A percentile compares a stretch with the other conserved stretches of the same genome.
Evolutionary conservation across 225 moss, liverwort and hornwort species (phyloP).

Genomic region (Pseudisothecium myosuroides): DNA sequence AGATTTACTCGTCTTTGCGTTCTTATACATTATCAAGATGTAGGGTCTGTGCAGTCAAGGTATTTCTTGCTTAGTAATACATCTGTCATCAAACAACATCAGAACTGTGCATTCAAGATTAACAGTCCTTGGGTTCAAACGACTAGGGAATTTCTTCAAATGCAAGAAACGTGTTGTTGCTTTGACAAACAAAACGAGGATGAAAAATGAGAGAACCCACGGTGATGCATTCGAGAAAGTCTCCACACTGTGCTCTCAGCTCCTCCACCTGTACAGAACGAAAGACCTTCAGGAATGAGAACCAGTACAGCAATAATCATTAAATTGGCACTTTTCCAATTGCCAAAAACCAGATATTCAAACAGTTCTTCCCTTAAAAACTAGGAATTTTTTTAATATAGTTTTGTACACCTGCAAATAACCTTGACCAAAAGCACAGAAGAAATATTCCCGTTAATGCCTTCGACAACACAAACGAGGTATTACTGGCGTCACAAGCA

Average conservation of each 20-base stretch:
- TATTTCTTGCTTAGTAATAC: neutral
- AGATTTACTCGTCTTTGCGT: neutral
- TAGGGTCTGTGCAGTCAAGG: neutral
- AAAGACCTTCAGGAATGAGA: neutral
- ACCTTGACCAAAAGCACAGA: neutral
- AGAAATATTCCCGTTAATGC: neutral
- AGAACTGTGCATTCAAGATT: neutral
- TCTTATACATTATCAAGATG: neutral
- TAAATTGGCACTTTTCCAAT: neutral
- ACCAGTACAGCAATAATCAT: neutral
- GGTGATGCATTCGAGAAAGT: conserved; percentile 62
- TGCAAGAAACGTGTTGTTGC: neutral
- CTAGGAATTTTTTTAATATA: no score
- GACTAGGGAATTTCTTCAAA: neutral
- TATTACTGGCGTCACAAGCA: neutral
- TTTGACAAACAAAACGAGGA: neutral
- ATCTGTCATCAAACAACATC: neutral
- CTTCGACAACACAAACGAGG: neutral
- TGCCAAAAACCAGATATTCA: neutral
- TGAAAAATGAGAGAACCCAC: conserved; percentile 19
- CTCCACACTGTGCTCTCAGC: conserved; percentile 44
- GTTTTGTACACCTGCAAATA: neutral
- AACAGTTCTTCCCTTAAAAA: neutral
- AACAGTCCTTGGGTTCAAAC: neutral
- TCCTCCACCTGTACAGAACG: conserved; percentile 58